Base-by-base conservation (phyloP, 2,329 filamentous ascomycete genomes). In the Thelonectria olida region DNA sequence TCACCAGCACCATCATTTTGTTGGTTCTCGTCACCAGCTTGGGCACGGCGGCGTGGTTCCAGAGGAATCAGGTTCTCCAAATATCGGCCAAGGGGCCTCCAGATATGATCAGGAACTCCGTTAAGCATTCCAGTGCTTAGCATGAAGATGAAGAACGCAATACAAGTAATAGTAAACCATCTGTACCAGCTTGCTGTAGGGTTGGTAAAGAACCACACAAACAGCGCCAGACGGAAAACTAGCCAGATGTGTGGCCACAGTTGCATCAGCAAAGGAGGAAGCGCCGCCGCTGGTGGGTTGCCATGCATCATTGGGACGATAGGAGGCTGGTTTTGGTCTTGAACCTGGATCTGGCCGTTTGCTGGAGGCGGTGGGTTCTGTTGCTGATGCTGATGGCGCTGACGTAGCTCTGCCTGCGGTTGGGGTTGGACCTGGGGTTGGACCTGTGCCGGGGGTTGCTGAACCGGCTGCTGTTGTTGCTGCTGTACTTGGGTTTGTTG, bases 151-250 rank as follows among this genome's bases (percentile, higher is more conserved):
- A 81, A 75, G 23, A 85, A 66, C 7, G 87, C 85, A 28, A 88
- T 77, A 7, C 79, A 76, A 41, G 85, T 77, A 20, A 90, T 81
- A 19, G 83, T 82, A 7, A 86, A 68, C 83, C 84, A 88, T 48
- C 87, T 82, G 8, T 81, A 82, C 86, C 86, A 89, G 68, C 82
- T 88, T 2, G 82, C 79, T 44, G 82, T 80, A 0, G 84, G 82
- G 9, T 82, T 82, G 1, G 87, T 89, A 62, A 90, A 89, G 75
- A 88, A 87, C 85, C 86, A 90, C 12, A 90, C 82, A 71, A 90
- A 88, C 6, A 86, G 74, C 10, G 81, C 78, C 8, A 90, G 75
- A 7, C 88, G 82, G 34, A 87, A 76, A 1, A 89, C 66, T 52
- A 90, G 79, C 88, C 87, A 90, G 25, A 90, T 71, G 53, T 89